Conservation (phyloP, 495 filamentous ascomycete genomes). For the Immersiella caudata region DNA sequence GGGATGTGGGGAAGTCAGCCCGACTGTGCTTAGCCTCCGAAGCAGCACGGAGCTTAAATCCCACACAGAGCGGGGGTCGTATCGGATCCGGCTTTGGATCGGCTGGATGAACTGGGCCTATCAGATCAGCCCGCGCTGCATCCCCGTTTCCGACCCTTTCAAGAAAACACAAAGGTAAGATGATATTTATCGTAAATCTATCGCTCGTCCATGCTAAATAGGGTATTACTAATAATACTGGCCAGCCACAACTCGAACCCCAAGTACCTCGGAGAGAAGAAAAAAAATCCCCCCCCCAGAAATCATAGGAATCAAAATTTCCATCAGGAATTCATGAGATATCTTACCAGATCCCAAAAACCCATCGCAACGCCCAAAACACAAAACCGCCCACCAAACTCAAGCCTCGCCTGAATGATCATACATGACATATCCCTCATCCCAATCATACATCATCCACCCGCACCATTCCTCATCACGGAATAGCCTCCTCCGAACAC, state of each 20-base stretch:
- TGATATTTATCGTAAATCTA: no score
- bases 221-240: no score
- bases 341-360: not conserved
- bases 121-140: not conserved
- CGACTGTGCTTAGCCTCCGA: slow-evolving; percentile 29
- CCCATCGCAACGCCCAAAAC: not conserved
- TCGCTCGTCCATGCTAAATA: no score
- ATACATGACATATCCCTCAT: not conserved
- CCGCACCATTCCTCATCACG: not conserved
- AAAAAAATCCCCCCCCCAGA: no score
- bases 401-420: not conserved
- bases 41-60: slow-evolving; percentile 26
- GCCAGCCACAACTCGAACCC: no score
- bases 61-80: not conserved
- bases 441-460: slow-evolving; percentile 1
- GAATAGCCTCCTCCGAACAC: slow-evolving; percentile 38
- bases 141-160: no score
- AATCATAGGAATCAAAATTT: no score
- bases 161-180: no score
- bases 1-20: slow-evolving; percentile 19
- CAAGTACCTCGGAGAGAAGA: no score
- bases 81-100: not conserved
- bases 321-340: no score
- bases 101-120: not conserved
- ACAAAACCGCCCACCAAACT: not conserved